Evolutionary conservation across 305 asterid species (phyloP).

Genomic region (Fraxinus floribunda): DNA sequence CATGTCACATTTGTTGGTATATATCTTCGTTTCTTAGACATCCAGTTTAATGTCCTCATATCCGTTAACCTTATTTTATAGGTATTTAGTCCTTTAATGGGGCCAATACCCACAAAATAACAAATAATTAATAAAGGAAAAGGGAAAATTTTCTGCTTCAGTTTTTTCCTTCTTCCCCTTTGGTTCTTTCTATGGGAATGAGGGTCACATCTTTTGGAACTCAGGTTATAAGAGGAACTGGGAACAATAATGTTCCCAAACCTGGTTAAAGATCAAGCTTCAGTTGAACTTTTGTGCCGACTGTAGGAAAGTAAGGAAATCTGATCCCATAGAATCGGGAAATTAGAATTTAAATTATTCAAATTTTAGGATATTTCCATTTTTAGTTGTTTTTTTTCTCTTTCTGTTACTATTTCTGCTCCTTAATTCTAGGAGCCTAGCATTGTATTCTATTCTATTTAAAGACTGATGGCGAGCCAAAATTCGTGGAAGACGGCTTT

Average conservation of each 20-base stretch:
- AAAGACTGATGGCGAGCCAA: no score
- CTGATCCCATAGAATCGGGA: no score
- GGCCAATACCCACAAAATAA: background rate
- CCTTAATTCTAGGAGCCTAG: no score
- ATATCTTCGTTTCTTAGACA: background rate
- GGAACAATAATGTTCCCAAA: background rate
- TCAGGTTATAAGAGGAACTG: background rate
- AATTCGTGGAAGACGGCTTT: no score
- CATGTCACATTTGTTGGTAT: background rate
- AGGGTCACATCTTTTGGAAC: background rate
- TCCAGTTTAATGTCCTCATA: background rate
- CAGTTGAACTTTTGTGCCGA: background rate
- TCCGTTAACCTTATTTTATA: background rate
- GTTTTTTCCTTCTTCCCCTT: background rate
- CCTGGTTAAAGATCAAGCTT: background rate
- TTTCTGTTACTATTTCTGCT: no score
- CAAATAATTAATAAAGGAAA: background rate
- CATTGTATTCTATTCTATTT: no score
- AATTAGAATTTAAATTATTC: no score
- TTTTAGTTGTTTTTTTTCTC: no score
- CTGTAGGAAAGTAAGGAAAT: no score
- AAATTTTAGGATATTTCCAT: no score
- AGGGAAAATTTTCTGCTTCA: background rate
- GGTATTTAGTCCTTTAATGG: background rate
- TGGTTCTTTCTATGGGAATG: background rate